Conservation (phyloP, 495 filamentous ascomycete genomes). For the Penicillium soppii region DNA sequence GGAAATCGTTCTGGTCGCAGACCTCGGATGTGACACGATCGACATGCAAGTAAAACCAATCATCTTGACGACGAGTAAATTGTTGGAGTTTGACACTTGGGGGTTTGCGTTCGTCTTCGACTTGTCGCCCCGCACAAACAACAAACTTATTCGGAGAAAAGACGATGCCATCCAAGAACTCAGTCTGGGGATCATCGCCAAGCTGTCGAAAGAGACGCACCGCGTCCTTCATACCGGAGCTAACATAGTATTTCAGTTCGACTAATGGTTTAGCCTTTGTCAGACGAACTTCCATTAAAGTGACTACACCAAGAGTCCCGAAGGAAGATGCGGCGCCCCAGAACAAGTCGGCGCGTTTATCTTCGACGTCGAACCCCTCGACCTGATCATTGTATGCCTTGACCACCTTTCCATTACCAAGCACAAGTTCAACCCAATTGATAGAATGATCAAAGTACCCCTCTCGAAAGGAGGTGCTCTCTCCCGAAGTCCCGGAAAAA, state of each 20-base stretch:
- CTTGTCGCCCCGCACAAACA: slow-evolving; percentile 49
- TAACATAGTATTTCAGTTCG: slow-evolving; percentile 48
- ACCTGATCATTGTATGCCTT: slow-evolving; percentile 21
- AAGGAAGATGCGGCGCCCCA: slow-evolving; percentile 51
- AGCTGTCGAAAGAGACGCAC: slow-evolving; percentile 33
- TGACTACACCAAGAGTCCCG: slow-evolving; percentile 54
- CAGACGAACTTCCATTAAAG: slow-evolving; percentile 52
- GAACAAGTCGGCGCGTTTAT: slow-evolving; percentile 47
- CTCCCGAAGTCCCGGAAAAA: slow-evolving; percentile 55
- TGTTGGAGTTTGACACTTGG: slow-evolving; percentile 19
- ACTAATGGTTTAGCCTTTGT: slow-evolving; percentile 47
- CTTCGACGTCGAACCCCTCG: slow-evolving; percentile 13
- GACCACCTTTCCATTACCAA: slow-evolving; percentile 51
- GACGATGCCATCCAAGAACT: slow-evolving; percentile 57
- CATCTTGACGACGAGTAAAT: slow-evolving; percentile 51
- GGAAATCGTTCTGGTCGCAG: background rate
- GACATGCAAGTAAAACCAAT: slow-evolving; percentile 61
- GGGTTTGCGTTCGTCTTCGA: slow-evolving; percentile 25
- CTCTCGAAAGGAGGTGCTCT: slow-evolving; percentile 55
- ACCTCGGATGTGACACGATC: slow-evolving; percentile 12
- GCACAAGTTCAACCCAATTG: slow-evolving; percentile 52
- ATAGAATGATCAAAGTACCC: slow-evolving; percentile 57
- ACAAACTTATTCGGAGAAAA: slow-evolving; percentile 44
- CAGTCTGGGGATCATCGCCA: slow-evolving; percentile 36
- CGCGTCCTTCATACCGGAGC: slow-evolving; percentile 37